Evolutionary conservation across 768 basidiomycete genomes (phyloP).

Genomic region (Tulasnella sp.): DNA sequence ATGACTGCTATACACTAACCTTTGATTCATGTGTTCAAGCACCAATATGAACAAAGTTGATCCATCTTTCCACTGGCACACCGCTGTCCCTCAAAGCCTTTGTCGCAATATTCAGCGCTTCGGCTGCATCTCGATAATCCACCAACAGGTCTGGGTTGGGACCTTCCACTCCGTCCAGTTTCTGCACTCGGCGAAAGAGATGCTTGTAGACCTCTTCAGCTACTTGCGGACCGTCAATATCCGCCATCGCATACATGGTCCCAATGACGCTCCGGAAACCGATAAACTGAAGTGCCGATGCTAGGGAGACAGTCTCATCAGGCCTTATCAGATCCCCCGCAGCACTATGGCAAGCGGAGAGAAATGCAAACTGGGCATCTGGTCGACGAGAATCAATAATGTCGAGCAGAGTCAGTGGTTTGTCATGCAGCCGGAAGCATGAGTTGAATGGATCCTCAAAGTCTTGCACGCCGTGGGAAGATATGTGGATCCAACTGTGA

Average conservation of each 20-base stretch:
- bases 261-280: slow-evolving; percentile 9
- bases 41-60: background rate
- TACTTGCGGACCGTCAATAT: slow-evolving; percentile 8
- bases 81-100: too few relatives aligned
- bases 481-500: background rate
- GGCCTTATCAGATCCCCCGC: background rate
- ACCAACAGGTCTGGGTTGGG: too few relatives aligned
- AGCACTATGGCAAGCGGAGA: background rate
- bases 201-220: slow-evolving; percentile 10
- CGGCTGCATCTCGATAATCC: too few relatives aligned
- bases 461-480: background rate
- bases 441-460: background rate
- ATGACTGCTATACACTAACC: too few relatives aligned
- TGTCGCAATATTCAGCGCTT: too few relatives aligned
- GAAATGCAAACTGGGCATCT: slow-evolving; percentile 5
- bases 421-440: background rate
- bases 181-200: background rate
- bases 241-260: slow-evolving; percentile 14
- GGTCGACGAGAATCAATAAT: background rate
- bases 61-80: slow-evolving; percentile 13
- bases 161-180: too few relatives aligned
- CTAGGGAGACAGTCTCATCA: background rate
- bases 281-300: slow-evolving; percentile 9
- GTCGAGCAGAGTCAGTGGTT: background rate
- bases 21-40: too few relatives aligned